phyloP scores from a whole-genome alignment of 495 filamentous ascomycete species.

The Neurospora sp. region DNA sequence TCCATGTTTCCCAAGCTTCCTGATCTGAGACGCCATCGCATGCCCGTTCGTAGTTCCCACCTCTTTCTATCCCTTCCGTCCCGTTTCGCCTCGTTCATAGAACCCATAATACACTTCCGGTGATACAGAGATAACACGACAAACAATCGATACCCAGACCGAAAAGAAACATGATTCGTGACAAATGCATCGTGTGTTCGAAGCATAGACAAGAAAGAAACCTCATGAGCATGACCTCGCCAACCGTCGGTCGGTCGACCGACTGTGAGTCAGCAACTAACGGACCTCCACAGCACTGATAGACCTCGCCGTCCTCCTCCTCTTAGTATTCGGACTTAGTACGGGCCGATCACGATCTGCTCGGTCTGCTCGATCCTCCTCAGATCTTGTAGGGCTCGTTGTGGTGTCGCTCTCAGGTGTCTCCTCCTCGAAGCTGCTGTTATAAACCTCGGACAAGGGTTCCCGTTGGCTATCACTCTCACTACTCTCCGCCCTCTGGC shows the following conservation, averaged over 20 bases:
- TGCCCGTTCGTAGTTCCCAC: background rate
- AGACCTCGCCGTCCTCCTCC: slow-evolving; percentile 16
- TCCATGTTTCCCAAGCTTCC: background rate
- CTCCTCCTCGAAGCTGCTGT: slow-evolving; percentile 25
- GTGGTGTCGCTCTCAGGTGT: background rate
- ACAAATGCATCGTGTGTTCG: background rate
- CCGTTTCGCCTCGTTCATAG: background rate
- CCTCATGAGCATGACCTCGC: background rate
- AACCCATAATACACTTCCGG: background rate
- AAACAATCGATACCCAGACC: background rate
- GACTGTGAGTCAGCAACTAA: slow-evolving; percentile 6
- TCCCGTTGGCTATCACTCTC: slow-evolving; percentile 2
- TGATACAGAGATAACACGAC: background rate
- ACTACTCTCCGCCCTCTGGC: background rate
- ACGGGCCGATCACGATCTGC: slow-evolving; percentile 12
- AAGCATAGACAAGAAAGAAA: background rate
- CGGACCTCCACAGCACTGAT: slow-evolving; percentile 18
- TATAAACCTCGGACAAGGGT: slow-evolving; percentile 16
- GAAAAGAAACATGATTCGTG: background rate
- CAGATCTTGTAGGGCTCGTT: background rate
- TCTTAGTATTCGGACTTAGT: slow-evolving; percentile 25
- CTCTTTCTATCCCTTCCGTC: background rate
- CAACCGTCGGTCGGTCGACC: background rate
- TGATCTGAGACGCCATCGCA: background rate
- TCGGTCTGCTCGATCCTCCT: background rate